Base-by-base conservation (phyloP, 2,329 filamentous ascomycete genomes). In the Penicillium digitatum region DNA sequence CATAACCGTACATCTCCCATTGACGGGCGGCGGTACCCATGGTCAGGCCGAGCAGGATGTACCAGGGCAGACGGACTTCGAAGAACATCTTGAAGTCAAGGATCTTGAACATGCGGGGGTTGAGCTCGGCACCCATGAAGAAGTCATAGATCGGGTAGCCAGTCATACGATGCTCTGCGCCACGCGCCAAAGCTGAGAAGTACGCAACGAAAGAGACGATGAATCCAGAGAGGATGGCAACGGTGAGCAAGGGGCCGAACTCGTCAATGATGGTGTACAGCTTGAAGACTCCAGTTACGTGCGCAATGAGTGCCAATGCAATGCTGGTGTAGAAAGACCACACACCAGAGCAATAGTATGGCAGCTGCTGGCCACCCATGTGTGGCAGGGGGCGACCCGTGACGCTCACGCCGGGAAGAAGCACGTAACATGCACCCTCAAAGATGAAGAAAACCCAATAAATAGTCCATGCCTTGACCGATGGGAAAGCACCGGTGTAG, bases 61-160 rank as follows among this genome's bases (percentile, higher is more conserved):
- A 96, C 91, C 91, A 96, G 35, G 91, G 91, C 61, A 96, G 82
- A 64, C 91, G 87, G 58, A 96, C 90, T 73, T 96, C 91, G 68
- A 90, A 94, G 77, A 96, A 96, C 90, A 95, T 94, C 78, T 95
- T 95, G 78, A 94, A 90, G 74, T 95, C 90, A 48, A 95, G 76
- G 63, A 90, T 86, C 53, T 86, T 87, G 69, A 91, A 93, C 80
- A 96, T 83, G 62, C 90, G 82, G 5, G 90, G 90, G 76, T 95
- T 94, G 52, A 95, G 80, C 76, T 95, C 90, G 12, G 88, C 87
- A 51, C 90, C 90, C 84, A 94, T 91, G 79, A 94, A 95, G 75
- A 94, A 94, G 77, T 95, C 90, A 72, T 94, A 93, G 66, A 94
- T 77, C 43, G 81, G 82, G 65, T 85, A 82, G 37, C 89, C 89